Evolutionary conservation across 805 yeast genomes (phyloP).

Genomic region (Candida multigemmis): DNA sequence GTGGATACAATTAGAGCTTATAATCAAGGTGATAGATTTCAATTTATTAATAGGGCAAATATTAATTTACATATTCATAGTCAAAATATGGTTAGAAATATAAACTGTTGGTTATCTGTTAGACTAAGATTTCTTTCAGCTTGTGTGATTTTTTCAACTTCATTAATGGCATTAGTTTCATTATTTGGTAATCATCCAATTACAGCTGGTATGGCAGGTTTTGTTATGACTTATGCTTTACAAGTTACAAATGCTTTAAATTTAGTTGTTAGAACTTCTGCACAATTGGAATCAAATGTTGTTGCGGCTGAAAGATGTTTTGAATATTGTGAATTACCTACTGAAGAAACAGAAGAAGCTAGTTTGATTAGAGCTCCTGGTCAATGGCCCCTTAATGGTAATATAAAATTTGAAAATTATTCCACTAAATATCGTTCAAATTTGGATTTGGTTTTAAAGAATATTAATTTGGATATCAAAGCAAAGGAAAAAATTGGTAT

Average conservation of each 20-base stretch:
- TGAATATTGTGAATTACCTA: constrained; percentile 42
- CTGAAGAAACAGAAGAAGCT: constrained; percentile 15
- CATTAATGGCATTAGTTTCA: constrained; percentile 35
- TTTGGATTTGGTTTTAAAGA: constrained; percentile 65
- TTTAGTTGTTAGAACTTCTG: constrained; percentile 51
- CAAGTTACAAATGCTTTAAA: constrained; percentile 45
- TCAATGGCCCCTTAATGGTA: constrained; percentile 71
- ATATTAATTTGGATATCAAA: constrained; percentile 52
- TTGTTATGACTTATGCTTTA: constrained; percentile 56
- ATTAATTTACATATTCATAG: constrained; percentile 41
- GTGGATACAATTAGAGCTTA: constrained; percentile 73
- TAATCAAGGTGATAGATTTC: constrained; percentile 56
- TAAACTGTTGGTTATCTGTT: constrained; percentile 59
- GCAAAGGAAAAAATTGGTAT: constrained; percentile 83
- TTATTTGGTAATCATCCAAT: constrained; percentile 32
- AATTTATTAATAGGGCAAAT: constrained; percentile 40
- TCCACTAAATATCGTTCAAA: constrained; percentile 75
- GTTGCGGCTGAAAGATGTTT: constrained; percentile 62
- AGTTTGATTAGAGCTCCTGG: constrained; percentile 23
- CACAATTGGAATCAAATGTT: constrained; percentile 53
- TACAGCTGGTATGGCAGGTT: constrained; percentile 53
- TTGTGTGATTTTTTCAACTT: constrained; percentile 40
- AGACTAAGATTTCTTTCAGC: constrained; percentile 58
- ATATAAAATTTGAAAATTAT: constrained; percentile 55
- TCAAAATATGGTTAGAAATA: constrained; percentile 41